phyloP scores from a whole-genome alignment of 1,284 basidiomycete genomes.

The Puccinia novopanici region DNA sequence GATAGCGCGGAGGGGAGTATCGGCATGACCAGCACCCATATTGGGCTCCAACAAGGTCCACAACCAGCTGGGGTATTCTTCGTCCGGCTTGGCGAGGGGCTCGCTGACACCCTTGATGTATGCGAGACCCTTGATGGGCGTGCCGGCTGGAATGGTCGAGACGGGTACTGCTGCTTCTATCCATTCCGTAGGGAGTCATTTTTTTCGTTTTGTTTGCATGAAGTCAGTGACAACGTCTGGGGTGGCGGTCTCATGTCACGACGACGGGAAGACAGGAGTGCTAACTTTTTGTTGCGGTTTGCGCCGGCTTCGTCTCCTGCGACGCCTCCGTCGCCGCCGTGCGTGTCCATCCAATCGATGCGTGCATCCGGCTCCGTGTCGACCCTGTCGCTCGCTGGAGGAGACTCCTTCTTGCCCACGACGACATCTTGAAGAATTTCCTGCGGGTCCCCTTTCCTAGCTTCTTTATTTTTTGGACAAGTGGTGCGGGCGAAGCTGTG shows the following conservation, averaged over 20 bases:
- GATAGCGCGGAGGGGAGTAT: conserved; percentile 30
- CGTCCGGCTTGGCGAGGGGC: conserved; percentile 58
- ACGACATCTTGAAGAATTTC: not conserved
- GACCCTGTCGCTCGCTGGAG: too few species aligned
- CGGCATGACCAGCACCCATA: conserved; percentile 39
- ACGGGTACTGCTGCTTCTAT: conserved; percentile 27
- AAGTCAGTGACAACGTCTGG: too few species aligned
- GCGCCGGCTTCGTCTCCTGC: too few species aligned
- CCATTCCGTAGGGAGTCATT: not conserved
- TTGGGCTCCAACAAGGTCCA: conserved; percentile 57
- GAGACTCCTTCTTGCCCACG: too few species aligned
- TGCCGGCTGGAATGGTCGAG: conserved; percentile 53
- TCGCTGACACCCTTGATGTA: conserved; percentile 58
- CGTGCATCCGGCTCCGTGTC: too few species aligned
- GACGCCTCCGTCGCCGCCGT: too few species aligned
- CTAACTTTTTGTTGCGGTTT: too few species aligned
- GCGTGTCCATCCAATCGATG: too few species aligned
- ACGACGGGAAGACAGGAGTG: too few species aligned
- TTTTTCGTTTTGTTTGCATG: not conserved
- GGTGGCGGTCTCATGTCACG: not conserved
- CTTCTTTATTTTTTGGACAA: too few species aligned
- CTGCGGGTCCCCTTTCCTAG: too few species aligned
- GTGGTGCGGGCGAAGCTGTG: too few species aligned
- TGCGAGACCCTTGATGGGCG: conserved; percentile 56
- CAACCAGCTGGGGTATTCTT: conserved; percentile 58